Conservation (phyloP, 305 asterid genomes). For the Nicotiana rustica region DNA sequence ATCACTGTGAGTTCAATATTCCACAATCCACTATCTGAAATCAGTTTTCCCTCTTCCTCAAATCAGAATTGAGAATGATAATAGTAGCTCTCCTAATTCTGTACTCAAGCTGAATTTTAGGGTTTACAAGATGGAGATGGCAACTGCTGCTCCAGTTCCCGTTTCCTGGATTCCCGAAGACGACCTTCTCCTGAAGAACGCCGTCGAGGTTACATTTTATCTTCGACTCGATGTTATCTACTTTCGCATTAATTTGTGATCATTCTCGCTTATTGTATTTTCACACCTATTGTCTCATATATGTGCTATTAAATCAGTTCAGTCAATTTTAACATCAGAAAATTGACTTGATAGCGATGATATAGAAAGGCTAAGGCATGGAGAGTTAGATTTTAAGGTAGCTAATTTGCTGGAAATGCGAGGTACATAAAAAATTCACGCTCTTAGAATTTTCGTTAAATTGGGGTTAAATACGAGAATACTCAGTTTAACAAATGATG, state of each 20-base stretch:
- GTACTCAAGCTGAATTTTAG: slow-evolving; percentile 47
- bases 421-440: neutral
- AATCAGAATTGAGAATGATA: slow-evolving; percentile 30
- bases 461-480: slow-evolving; percentile 21
- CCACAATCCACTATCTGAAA: slow-evolving; percentile 15
- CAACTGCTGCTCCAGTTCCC: slow-evolving; percentile 51
- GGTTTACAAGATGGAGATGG: slow-evolving; percentile 59
- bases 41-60: neutral
- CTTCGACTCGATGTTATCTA: neutral
- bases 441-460: neutral
- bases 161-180: slow-evolving; percentile 83
- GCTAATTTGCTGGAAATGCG: slow-evolving; percentile 30
- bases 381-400: neutral
- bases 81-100: neutral
- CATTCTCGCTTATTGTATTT: neutral
- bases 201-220: slow-evolving; percentile 68
- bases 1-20: slow-evolving; percentile 22
- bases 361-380: neutral
- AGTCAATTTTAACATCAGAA: neutral
- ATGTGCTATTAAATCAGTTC: neutral
- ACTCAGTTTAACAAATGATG: neutral
- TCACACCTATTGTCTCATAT: neutral
- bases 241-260: neutral
- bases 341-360: slow-evolving; percentile 27
- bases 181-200: slow-evolving; percentile 80